A percentile compares a stretch with the other conserved stretches of the same genome.
Conservation (phyloP, 129 eudicot genomes). For the Calendula officinalis region DNA sequence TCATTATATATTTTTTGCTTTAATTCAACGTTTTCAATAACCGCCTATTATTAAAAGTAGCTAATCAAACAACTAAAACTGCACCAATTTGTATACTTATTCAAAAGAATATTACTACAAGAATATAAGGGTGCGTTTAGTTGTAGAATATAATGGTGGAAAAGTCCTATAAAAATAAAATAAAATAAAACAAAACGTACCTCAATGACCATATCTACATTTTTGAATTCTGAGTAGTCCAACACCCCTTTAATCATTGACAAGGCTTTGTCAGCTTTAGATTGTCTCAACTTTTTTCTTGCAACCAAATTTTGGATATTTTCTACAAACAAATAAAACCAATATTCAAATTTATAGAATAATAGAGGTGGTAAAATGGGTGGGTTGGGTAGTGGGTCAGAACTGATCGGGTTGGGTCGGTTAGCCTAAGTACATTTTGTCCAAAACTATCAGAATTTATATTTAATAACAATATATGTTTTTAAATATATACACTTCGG, state of each 20-base stretch:
- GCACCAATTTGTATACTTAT: background rate
- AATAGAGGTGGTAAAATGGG: no score
- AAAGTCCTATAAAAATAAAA: no score
- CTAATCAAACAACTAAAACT: background rate
- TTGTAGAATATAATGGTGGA: no score
- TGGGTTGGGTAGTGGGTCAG: no score
- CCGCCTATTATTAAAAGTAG: slow-evolving; percentile 58
- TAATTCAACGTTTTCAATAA: slow-evolving; percentile 68
- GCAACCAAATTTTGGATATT: slow-evolving; percentile 66
- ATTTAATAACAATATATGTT: no score
- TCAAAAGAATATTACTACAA: slow-evolving; percentile 1
- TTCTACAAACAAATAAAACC: slow-evolving; percentile 42
- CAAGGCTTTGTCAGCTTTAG: slow-evolving; percentile 73
- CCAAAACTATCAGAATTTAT: no score
- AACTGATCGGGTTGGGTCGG: no score
- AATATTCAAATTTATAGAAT: no score
- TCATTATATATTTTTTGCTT: slow-evolving; percentile 79
- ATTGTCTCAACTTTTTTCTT: slow-evolving; percentile 60
- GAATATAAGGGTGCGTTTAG: background rate
- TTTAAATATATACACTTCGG: no score
- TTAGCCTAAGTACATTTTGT: no score
- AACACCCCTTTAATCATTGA: slow-evolving; percentile 73
- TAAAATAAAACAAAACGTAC: slow-evolving; percentile 28
- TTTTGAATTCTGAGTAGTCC: slow-evolving; percentile 80
- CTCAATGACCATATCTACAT: slow-evolving; percentile 97